phyloP scores from a whole-genome alignment of 1,284 basidiomycete species.

The Boletus holoroseus region DNA sequence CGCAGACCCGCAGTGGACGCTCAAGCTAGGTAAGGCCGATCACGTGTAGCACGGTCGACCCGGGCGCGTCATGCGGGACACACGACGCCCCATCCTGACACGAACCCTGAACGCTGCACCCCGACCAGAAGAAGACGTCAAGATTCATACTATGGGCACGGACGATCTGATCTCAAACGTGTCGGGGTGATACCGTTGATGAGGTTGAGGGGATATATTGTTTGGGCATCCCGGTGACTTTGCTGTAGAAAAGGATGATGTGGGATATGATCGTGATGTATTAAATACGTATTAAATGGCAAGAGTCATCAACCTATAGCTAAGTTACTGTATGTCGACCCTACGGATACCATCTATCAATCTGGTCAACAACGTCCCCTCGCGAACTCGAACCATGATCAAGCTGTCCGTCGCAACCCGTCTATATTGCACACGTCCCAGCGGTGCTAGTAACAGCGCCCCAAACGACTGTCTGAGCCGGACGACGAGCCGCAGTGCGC shows the following conservation, averaged over 20 bases:
- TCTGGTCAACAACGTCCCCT: neutral
- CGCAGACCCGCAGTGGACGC: slow-evolving; percentile 67
- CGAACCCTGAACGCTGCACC: neutral
- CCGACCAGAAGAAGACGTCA: slow-evolving; percentile 76
- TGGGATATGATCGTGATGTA: too few relatives aligned
- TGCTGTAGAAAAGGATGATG: too few relatives aligned
- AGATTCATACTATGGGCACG: slow-evolving; percentile 75
- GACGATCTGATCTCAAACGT: slow-evolving; percentile 23
- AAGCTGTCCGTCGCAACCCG: neutral
- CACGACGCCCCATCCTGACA: neutral
- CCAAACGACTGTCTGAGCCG: neutral
- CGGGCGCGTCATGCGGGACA: neutral
- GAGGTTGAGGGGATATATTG: neutral
- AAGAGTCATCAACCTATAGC: too few relatives aligned
- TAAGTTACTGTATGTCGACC: too few relatives aligned
- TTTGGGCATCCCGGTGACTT: too few relatives aligned
- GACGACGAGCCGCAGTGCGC: neutral
- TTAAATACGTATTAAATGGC: too few relatives aligned
- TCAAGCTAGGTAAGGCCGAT: slow-evolving; percentile 62
- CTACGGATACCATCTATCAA: too few relatives aligned
- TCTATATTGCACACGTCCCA: neutral
- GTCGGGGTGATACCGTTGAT: neutral
- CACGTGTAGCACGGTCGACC: too few relatives aligned
- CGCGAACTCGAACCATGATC: too few relatives aligned
- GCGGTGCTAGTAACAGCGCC: neutral